phyloP scores from a whole-genome alignment of 495 filamentous ascomycete genomes.

The Chaetomium fimeti region DNA sequence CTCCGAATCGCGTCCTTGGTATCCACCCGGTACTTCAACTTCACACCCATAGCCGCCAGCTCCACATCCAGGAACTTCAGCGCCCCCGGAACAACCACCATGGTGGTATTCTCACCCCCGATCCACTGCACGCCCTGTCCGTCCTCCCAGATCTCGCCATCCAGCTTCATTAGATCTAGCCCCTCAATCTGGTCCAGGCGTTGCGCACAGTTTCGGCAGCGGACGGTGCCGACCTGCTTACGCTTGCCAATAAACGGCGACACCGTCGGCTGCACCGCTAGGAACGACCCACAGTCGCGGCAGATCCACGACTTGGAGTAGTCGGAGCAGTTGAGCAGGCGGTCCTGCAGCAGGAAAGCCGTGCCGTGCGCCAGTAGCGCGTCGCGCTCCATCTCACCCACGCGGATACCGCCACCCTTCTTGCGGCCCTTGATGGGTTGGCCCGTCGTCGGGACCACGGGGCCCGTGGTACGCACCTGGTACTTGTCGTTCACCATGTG shows the following conservation, averaged over 20 bases:
- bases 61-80: conserved; percentile 93
- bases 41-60: conserved; percentile 66
- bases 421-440: conserved; percentile 96
- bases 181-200: conserved; percentile 56
- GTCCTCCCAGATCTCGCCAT: conserved; percentile 86
- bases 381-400: conserved; percentile 98
- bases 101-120: conserved; percentile 84
- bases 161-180: conserved; percentile 56
- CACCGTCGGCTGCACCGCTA: conserved; percentile 76
- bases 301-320: conserved; percentile 86
- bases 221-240: conserved; percentile 56
- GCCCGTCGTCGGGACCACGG: conserved; percentile 81
- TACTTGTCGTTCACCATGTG: conserved; percentile 99
- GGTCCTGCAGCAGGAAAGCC: conserved; percentile 91
- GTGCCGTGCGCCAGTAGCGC: conserved; percentile 91
- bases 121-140: conserved; percentile 75
- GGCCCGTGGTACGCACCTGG: conserved; percentile 94
- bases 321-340: conserved; percentile 94
- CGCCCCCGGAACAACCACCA: conserved; percentile 89
- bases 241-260: conserved; percentile 63
- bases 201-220: conserved; percentile 81
- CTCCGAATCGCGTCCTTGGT: conserved; percentile 51
- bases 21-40: conserved; percentile 67
- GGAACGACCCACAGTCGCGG: conserved; percentile 79
- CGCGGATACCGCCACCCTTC: conserved; percentile 95